phyloP scores from a whole-genome alignment of 495 filamentous ascomycete species.

The Aspergillus nidulans region DNA sequence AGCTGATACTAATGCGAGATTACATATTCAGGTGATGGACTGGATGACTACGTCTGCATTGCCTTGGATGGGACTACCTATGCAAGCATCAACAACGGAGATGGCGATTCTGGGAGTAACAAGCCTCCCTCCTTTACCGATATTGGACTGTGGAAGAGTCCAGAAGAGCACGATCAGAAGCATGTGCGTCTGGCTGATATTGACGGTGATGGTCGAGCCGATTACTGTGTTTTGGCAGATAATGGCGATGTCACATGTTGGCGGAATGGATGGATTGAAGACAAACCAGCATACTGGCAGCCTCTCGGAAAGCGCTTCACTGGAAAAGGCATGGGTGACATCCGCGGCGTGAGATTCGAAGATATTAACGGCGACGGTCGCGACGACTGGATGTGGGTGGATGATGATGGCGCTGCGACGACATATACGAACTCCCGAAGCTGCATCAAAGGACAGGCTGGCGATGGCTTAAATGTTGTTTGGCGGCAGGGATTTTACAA shows the following conservation, averaged over 20 bases:
- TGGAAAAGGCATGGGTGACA: constrained; percentile 2
- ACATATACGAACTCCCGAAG: constrained; percentile 5
- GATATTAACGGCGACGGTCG: constrained; percentile 6
- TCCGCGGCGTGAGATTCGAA: not conserved
- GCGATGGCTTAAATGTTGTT: constrained; percentile 1
- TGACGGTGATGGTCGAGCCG: constrained; percentile 8
- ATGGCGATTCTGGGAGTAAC: not conserved
- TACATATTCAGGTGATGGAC: constrained; percentile 5
- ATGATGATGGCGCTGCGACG: not conserved
- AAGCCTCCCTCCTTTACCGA: not conserved
- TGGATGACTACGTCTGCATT: constrained; percentile 20
- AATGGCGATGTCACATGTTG: constrained; percentile 16
- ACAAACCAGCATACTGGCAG: constrained; percentile 6
- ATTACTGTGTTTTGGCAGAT: constrained; percentile 13
- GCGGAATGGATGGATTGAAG: constrained; percentile 21
- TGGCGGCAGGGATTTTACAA: not conserved
- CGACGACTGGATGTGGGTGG: constrained; percentile 6
- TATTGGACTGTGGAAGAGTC: not conserved
- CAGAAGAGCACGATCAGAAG: not conserved
- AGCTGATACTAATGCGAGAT: not conserved
- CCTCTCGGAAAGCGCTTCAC: constrained; percentile 3
- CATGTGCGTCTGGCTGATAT: constrained; percentile 9
- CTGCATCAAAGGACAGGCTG: not conserved
- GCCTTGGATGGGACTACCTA: not conserved
- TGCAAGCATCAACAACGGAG: constrained; percentile 2